A percentile compares a stretch with the other conserved stretches of the same genome.
phyloP scores from a whole-genome alignment of 371 early-diverging fungal genomes.

The Actinomortierella wolfii region DNA sequence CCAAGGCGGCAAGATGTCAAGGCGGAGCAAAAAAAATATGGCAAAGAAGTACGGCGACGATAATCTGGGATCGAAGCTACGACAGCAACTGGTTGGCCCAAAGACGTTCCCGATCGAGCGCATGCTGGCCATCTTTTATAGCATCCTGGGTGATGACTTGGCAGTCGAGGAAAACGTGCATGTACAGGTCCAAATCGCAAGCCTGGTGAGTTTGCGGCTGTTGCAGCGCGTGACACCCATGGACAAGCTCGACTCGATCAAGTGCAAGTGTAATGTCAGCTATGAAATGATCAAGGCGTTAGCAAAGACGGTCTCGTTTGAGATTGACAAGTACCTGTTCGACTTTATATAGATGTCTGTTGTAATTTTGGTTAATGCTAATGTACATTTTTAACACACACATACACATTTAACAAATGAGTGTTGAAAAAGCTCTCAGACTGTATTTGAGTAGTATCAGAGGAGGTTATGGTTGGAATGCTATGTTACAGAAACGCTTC shows the following conservation, averaged over 20 bases:
- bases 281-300: constrained; percentile 74
- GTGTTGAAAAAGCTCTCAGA: constrained; percentile 5
- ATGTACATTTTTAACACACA: too few species aligned
- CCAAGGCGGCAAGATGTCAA: constrained; percentile 57
- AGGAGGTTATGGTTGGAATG: not conserved
- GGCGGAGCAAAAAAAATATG: constrained; percentile 50
- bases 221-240: constrained; percentile 69
- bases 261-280: constrained; percentile 87
- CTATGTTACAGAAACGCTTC: not conserved
- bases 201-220: constrained; percentile 75
- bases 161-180: constrained; percentile 81
- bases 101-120: constrained; percentile 90
- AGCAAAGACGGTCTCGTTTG: constrained; percentile 76
- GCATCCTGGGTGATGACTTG: constrained; percentile 74
- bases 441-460: too few species aligned
- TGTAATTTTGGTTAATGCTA: not conserved
- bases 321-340: constrained; percentile 81
- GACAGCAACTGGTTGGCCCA: constrained; percentile 91
- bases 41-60: constrained; percentile 52
- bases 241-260: constrained; percentile 78
- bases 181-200: constrained; percentile 79
- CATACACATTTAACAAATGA: constrained; percentile 30
- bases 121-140: constrained; percentile 93
- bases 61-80: constrained; percentile 54
- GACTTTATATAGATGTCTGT: constrained; percentile 57